phyloP scores from a whole-genome alignment of 352 stramenopile species.

The Globisporangium nodosum region DNA sequence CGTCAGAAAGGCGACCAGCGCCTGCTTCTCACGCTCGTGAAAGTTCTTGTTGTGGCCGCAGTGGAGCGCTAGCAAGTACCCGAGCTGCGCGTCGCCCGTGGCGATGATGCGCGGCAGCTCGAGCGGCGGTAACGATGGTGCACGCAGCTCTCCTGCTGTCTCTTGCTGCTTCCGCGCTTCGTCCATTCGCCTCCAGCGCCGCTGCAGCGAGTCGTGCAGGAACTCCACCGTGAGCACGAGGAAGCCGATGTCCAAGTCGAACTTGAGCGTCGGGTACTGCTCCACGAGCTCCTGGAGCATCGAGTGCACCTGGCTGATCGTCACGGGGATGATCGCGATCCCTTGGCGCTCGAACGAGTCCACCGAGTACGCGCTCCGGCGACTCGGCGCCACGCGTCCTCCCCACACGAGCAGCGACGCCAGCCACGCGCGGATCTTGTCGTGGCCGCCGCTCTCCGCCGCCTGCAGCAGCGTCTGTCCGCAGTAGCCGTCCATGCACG shows the following conservation, averaged over 20 bases:
- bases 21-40: conserved; percentile 61
- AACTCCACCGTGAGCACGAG: conserved; percentile 75
- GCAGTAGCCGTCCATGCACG: conserved; percentile 75
- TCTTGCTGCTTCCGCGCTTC: conserved; percentile 3
- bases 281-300: conserved; percentile 49
- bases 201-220: conserved; percentile 57
- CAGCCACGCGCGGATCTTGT: conserved; percentile 79
- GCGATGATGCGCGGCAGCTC: conserved; percentile 26
- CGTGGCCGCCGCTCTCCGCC: conserved; percentile 61
- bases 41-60: conserved; percentile 88
- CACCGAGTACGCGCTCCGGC: conserved; percentile 30
- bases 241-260: conserved; percentile 71
- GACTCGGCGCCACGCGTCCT: conserved; percentile 28
- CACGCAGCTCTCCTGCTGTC: not conserved
- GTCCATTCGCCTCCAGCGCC: conserved; percentile 40
- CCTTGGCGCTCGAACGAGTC: conserved; percentile 66
- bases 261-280: conserved; percentile 53
- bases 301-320: conserved; percentile 45
- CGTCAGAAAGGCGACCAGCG: conserved; percentile 50
- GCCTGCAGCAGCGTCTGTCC: conserved; percentile 77
- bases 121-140: conserved; percentile 8
- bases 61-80: conserved; percentile 61
- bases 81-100: conserved; percentile 30
- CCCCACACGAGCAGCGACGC: conserved; percentile 74
- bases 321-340: conserved; percentile 58